Evolutionary conservation across 192 early-diverging fungal genomes (phyloP), one percentile per base, ranked within the genome.

Genomic region (Gigaspora rosea): DNA sequence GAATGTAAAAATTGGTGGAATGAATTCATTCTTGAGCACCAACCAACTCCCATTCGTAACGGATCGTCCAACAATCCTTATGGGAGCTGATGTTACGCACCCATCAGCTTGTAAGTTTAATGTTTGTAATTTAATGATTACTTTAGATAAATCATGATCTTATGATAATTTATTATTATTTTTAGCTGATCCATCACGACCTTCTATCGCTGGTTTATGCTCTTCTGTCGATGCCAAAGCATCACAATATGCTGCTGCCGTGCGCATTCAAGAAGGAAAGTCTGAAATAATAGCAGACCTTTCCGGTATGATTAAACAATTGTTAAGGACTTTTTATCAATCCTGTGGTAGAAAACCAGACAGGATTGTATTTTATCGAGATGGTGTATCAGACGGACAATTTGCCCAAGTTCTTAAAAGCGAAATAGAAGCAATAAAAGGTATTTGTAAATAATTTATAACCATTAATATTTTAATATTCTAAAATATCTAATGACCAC

Each of bases 81-180:
- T 97, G 54, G 95, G 95, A 16, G 94, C 93, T 9, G 95, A 97
- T 77, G 92, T 96, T 32, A 93, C 92, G 1, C 95, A 96, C 79
- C 90, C 93, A 16, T 80, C 84, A 9, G 89, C 94, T 0, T 41
- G 41, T 41, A 41, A 0, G 41, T 41, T 41, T 41, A 7, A 41
- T 6, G 7, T 41, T 41, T 41, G 7, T 41, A 27, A n/a, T 41
- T 41, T 41, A 41, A 41, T 41, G 91, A 91, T 50, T 68, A 8
- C 33, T 27, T n/a, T 11, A 56, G 52, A 56, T n/a, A 5, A 56
- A 18, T 56, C 3, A 33, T 52, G 76, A 70, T 72, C 78, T 49
- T 79, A 80, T 47, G 74, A 78, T 10, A 58, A 48, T 80, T 89
- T 47, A 86, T 90, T 63, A 73, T 80, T 64, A 64, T n/a, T 41